Evolutionary conservation across 148 eudicot species (phyloP), one percentile per base, ranked within the genome.

Genomic region (Euryodendron excelsum): DNA sequence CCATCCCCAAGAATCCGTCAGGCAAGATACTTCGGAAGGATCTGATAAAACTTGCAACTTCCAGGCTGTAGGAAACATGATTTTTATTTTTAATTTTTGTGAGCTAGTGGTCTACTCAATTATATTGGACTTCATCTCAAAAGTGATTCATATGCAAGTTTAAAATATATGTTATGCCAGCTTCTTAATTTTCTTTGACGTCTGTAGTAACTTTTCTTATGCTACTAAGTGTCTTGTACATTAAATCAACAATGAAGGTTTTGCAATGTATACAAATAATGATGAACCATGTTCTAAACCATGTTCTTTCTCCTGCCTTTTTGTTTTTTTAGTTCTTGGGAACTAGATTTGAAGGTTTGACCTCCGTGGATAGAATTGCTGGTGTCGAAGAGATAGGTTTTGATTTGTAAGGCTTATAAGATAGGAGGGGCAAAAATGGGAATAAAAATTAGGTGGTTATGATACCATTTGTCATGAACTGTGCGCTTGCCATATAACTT

Each of bases 21-120:
- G 99, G 99, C 68, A 96, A 96, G 82, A 93, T 92, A 62, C 89
- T 96, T 30, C 85, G 99, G 79, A 96, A 93, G 85, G 99, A 96
- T 80, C 87, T 96, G 18, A 96, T 93, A 60, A 90, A 88, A 77
- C 82, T 90, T 47, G 94, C 98, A 11, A 87, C 93, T 50, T 82
- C 60, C 5, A 72, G 78, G 64, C 83, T 88, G 1, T 88, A 72
- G 67, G 13, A 12, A 65, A 41, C 15, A 15, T 41, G 36, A 15
- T 11, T 74, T 15, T 47, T 28, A 28, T 23, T 2, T 69, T 12
- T 23, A 6, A 21, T 37, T 41, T 36, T 41, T 41, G 45, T 41
- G 45, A 41, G 45, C 9, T 66, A 36, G 39, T 63, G 11, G 14
- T 33, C 30, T 9, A 20, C 7, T 63, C 21, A 63, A 3, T 63